Evolutionary conservation across 2,329 filamentous ascomycete genomes (phyloP).

Genomic region (Exophiala phaeomuriformis): DNA sequence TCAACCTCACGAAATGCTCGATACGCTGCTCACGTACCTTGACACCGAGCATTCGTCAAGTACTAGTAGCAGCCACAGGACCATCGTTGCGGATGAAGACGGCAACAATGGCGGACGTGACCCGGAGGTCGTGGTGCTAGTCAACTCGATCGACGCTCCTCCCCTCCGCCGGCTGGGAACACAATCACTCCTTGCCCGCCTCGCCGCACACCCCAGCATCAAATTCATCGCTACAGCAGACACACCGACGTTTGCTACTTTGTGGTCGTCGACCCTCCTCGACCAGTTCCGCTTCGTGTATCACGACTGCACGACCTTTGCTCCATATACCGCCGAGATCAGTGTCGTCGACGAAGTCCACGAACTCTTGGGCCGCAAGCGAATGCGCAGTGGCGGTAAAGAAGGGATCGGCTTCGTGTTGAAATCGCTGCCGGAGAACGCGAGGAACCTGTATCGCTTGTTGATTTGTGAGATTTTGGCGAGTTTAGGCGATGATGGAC

Average conservation of each 20-base stretch:
- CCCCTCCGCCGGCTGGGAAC: slow-evolving; percentile 63
- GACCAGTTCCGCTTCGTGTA: slow-evolving; percentile 80
- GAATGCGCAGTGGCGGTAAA: slow-evolving; percentile 72
- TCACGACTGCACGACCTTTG: slow-evolving; percentile 90
- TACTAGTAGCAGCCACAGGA: not conserved
- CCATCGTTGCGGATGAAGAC: not conserved
- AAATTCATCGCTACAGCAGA: slow-evolving; percentile 74
- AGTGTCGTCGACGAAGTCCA: slow-evolving; percentile 88
- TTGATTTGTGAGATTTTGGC: slow-evolving; percentile 78
- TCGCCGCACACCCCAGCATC: slow-evolving; percentile 67
- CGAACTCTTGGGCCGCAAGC: slow-evolving; percentile 72
- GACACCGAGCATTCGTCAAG: slow-evolving; percentile 36
- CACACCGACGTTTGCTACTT: slow-evolving; percentile 74
- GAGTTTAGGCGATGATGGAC: slow-evolving; percentile 50
- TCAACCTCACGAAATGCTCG: slow-evolving; percentile 62
- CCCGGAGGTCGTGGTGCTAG: slow-evolving; percentile 54
- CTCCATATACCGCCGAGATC: slow-evolving; percentile 63
- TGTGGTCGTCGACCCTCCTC: slow-evolving; percentile 84
- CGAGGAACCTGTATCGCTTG: slow-evolving; percentile 75
- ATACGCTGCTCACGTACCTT: slow-evolving; percentile 58
- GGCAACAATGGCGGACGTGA: slow-evolving; percentile 24
- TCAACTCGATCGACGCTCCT: slow-evolving; percentile 80
- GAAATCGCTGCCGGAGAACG: slow-evolving; percentile 84
- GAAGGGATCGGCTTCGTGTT: slow-evolving; percentile 90
- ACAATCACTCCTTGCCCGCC: slow-evolving; percentile 66